Evolutionary conservation across 345 rosid genomes (phyloP), one percentile per base, ranked within the genome.

Genomic region (Anastatica hierochuntica): DNA sequence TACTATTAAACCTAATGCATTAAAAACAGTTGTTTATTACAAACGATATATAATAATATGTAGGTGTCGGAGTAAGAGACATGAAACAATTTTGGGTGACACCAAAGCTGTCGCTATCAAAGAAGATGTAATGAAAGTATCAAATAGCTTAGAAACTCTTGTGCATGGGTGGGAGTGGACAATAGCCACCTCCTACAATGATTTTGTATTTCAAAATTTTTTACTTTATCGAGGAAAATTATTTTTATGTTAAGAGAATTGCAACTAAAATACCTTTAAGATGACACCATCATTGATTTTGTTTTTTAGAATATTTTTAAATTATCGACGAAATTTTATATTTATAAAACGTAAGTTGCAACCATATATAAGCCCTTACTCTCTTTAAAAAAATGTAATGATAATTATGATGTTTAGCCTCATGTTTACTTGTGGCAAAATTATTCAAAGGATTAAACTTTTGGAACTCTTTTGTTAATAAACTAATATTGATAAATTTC

Each of bases 41-140:
- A 48, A 48, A 13, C 23, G 38, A 56, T 49, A 56, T 24, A 26
- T 3, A 6, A 6, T 3, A 6, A 4, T 0, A 19, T 17, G 52
- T 56, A 64, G 69, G 58, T 56, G 8, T 14, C 9, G 26, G 8
- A 11, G 8, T 23, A 56, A 62, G 69, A 64, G 33, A 49, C 63
- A 64, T 56, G 57, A 24, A 10, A 34, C 27, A 21, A 11, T 8
- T 49, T 41, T 56, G 49, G 23, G 17, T 18, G 58, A 49, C 33
- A 34, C n/a, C 58, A 53, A 49, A 49, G 46, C 34, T 64, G 69
- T 64, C 69, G 45, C 69, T 56, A 64, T 64, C 63, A 35, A 42
- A 35, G 57, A 33, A 48, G 58, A 56, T 56, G 69, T 49, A 24
- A 42, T 56, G 45, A 41, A 34, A 13, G 30, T 33, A 24, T 56